Evolutionary conservation across 1,284 basidiomycete species (phyloP), one percentile per base, ranked within the genome.

Genomic region (Leucoagaricus sp.): DNA sequence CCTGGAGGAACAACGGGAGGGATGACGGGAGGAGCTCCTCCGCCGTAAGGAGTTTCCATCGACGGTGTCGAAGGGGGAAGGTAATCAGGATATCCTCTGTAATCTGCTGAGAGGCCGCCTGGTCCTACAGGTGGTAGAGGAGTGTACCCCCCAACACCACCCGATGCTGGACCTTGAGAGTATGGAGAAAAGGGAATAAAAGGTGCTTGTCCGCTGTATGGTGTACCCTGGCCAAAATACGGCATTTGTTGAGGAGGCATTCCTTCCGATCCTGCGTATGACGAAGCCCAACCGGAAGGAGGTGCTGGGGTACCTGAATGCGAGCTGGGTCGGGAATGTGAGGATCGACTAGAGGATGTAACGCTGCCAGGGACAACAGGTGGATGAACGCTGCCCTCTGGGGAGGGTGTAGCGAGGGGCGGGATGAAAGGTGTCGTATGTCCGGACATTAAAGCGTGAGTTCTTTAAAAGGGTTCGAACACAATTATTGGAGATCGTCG

Each of bases 401-500:
- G 58, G 13, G 59, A 51, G 9, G 55, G 49, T 10, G 55, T 55
- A 2, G 36, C 31, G 21, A 63, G 54, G 1, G 67, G 67, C 9
- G 67, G 67, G 12, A 69, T 65, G 48, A 67, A 67, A 17, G 66
- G 66, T 8, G 62, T 60, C 5, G 31, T 26, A n/a, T 59, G 48
- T 25, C 36, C 36, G 3, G 49, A 50, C 49, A 50, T 50, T 40
- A 19, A 9, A 38, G 40, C n/a, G n/a, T n/a, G n/a, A n/a, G 8
- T 9, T n/a, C 38, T 40, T 33, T 34, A 17, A 45, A 17, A 45
- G 15, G 13, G 21, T 45, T 15, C 25, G 3, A 19, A 21, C 23
- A 17, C 10, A 21, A 42, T 42, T 9, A 21, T n/a, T 17, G 12
- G 17, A n/a, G 36, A 38, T 38, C 36, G 36, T 13, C 36, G 4